Evolutionary conservation across 1,284 basidiomycete genomes (phyloP).

Genomic region (Jaminaea rosea): DNA sequence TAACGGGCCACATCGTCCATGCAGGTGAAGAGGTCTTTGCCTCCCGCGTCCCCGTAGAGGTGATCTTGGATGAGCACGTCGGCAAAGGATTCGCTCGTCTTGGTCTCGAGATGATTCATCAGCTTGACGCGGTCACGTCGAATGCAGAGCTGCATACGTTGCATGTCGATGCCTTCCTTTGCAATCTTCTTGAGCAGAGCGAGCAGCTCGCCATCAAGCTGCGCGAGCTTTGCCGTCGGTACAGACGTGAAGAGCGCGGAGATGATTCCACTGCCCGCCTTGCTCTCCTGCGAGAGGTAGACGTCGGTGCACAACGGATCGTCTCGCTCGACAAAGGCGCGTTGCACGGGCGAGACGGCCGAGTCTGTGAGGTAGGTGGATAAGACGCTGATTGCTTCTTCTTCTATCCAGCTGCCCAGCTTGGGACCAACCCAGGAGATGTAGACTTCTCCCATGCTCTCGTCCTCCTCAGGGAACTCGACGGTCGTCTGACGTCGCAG

Average conservation of each 20-base stretch:
- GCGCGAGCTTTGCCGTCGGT: slow-evolving; percentile 67
- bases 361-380: slow-evolving; percentile 74
- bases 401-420: slow-evolving; percentile 64
- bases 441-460: slow-evolving; percentile 78
- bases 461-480: slow-evolving; percentile 96
- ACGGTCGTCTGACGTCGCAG: slow-evolving; percentile 56
- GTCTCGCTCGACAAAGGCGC: slow-evolving; percentile 85
- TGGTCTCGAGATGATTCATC: slow-evolving; percentile 48
- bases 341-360: slow-evolving; percentile 78
- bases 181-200: slow-evolving; percentile 63
- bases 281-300: slow-evolving; percentile 70
- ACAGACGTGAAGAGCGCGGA: slow-evolving; percentile 75
- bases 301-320: slow-evolving; percentile 77
- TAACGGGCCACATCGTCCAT: slow-evolving; percentile 75
- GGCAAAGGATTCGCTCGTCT: slow-evolving; percentile 52
- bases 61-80: slow-evolving; percentile 61
- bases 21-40: slow-evolving; percentile 64
- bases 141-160: slow-evolving; percentile 78
- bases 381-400: slow-evolving; percentile 75
- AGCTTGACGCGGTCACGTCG: slow-evolving; percentile 74
- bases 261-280: slow-evolving; percentile 59
- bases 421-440: slow-evolving; percentile 72
- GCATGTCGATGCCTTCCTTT: slow-evolving; percentile 76
- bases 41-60: slow-evolving; percentile 75
- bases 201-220: slow-evolving; percentile 64